Conservation (phyloP, 495 filamentous ascomycete genomes). For the Annulohypoxylon stygium region DNA sequence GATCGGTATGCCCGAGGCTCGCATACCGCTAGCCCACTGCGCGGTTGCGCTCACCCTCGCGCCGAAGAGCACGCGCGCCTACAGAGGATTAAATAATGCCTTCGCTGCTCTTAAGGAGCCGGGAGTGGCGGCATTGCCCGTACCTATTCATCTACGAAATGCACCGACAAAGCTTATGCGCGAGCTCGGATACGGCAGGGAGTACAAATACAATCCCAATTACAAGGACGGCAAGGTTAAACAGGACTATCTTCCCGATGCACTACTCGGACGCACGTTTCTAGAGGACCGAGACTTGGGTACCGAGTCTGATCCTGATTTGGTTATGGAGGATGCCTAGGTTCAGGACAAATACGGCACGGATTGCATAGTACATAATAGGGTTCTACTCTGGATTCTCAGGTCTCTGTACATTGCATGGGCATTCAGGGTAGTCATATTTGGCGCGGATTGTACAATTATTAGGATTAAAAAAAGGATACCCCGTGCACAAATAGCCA, state of each 20-base stretch:
- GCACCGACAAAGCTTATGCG: constrained; percentile 94
- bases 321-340: constrained; percentile 53
- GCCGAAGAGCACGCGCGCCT: constrained; percentile 87
- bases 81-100: constrained; percentile 84
- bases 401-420: neutral
- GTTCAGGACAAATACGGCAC: neutral
- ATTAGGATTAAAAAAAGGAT: neutral
- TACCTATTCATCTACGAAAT: constrained; percentile 91
- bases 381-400: neutral
- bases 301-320: constrained; percentile 74
- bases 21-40: constrained; percentile 91
- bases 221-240: constrained; percentile 85
- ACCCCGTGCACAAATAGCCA: constrained; percentile 4
- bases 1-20: constrained; percentile 93
- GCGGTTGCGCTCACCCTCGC: constrained; percentile 85
- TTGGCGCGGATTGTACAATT: neutral
- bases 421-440: neutral
- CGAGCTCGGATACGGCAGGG: constrained; percentile 87
- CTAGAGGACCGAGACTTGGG: constrained; percentile 88
- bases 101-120: constrained; percentile 80
- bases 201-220: constrained; percentile 97
- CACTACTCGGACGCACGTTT: constrained; percentile 75
- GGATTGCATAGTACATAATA: constrained; percentile 13
- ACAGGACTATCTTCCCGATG: constrained; percentile 90
- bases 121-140: constrained; percentile 79